Evolutionary conservation across 371 early-diverging fungal species (phyloP).

Genomic region (Dinochytrium kinnereticum): DNA sequence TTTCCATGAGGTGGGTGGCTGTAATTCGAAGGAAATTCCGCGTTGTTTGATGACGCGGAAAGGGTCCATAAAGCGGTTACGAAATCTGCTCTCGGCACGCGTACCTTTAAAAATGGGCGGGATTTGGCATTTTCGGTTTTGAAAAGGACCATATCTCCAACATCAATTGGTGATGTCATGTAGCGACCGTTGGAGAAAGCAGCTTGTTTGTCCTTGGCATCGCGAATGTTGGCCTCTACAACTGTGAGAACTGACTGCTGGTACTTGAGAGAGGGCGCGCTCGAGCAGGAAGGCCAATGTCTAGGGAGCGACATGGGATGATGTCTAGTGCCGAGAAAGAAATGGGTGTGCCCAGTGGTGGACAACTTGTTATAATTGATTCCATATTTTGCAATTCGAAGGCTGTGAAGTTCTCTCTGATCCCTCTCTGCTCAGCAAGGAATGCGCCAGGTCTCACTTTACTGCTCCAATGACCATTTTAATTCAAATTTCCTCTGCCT

Average conservation of each 20-base stretch:
- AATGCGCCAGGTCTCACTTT: too few species aligned
- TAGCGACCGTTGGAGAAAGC: conserved; percentile 20
- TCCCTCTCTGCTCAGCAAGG: too few species aligned
- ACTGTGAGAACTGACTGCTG: conserved; percentile 7
- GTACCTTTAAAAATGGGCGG: background rate
- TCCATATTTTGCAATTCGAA: conserved; percentile 28
- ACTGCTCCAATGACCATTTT: too few species aligned
- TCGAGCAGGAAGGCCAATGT: conserved; percentile 9
- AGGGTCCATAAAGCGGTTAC: conserved; percentile 21
- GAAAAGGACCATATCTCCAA: conserved; percentile 29
- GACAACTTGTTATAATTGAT: conserved; percentile 30
- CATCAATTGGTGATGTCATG: conserved; percentile 12
- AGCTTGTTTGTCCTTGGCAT: conserved; percentile 22
- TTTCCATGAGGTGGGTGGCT: conserved; percentile 18
- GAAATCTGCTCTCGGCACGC: conserved; percentile 22
- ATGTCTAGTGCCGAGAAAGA: conserved; percentile 23
- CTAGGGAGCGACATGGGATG: conserved; percentile 26
- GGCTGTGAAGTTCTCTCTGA: too few species aligned
- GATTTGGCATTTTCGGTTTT: conserved; percentile 17
- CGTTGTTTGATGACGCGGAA: conserved; percentile 17
- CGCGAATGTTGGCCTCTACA: conserved; percentile 18
- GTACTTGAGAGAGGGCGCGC: background rate
- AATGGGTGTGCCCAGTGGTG: conserved; percentile 35
- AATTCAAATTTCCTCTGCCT: too few species aligned
- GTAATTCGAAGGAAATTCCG: conserved; percentile 23